phyloP scores from a whole-genome alignment of 176 grass and related monocot species.

The Phyllostachys edulis region DNA sequence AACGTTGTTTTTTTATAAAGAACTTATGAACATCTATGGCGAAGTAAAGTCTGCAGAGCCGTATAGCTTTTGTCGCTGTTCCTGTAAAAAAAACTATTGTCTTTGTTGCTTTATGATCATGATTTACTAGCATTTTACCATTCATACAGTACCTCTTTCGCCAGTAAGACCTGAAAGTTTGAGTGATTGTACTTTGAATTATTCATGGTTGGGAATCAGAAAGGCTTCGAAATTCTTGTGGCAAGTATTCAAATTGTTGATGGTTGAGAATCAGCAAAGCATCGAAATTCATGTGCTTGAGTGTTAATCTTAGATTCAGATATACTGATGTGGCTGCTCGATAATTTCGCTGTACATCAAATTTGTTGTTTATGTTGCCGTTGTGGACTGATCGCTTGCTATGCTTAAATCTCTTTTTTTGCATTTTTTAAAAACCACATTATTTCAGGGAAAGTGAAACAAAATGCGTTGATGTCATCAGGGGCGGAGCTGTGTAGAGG shows the following conservation, averaged over 20 bases:
- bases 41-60: neutral
- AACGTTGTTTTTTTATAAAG: neutral
- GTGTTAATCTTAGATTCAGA: neutral
- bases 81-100: neutral
- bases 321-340: neutral
- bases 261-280: neutral
- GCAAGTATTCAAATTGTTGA: neutral
- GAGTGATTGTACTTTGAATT: neutral
- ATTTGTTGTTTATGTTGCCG: neutral
- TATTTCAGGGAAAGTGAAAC: neutral
- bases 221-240: neutral
- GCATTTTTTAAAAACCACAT: neutral
- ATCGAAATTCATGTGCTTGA: neutral
- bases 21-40: neutral
- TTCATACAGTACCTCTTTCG: neutral
- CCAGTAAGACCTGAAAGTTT: neutral
- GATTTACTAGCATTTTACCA: neutral
- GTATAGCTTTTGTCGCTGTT: neutral
- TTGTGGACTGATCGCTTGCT: neutral
- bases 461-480: neutral
- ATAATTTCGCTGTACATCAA: neutral
- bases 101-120: constrained; percentile 1
- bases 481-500: too few species aligned
- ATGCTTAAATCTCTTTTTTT: neutral
- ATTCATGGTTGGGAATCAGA: neutral